Base-by-base conservation (phyloP, 2,329 filamentous ascomycete species). In the Bipolaris zeicola region DNA sequence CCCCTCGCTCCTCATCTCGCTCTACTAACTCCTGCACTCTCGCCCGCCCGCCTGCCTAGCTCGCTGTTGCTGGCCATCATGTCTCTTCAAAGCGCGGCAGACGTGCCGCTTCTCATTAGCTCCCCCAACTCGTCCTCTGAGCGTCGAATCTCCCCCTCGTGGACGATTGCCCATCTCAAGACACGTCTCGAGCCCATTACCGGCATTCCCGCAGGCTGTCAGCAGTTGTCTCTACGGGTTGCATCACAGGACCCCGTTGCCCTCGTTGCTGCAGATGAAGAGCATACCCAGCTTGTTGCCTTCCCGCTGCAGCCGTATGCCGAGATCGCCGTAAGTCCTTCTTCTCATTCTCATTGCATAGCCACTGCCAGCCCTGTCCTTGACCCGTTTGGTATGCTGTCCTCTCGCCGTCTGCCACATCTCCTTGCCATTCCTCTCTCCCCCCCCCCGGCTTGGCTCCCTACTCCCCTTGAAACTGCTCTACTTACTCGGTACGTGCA, bases 131-230 rank as follows among this genome's bases (percentile, higher is more conserved):
- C 89, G 45, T 86, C 88, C 46, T 93, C 92, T 49, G 95, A 99
- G 79, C 90, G 94, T 60, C 91, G 95, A 65, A 87, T 98, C 75
- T 94, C 91, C 24, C 94, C 94, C 13, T 89, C 93, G 65, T 99
- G 95, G 95, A 89, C 89, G 60, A 89, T 99, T 72, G 82, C 84
- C 52, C 88, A 91, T 69, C 84, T 98, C 68, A 96, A 94, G 80
- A 79, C 83, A 50, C 96, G 95, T 77, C 87, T 99, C 49, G 94
- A 98, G 78, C 89, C 92, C 60, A 88, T 98, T 78, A 98, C 94
- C 1, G 95, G 95, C 60, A 87, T 98, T 36, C 94, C 95, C 14
- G 90, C 93, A 10, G 84, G 84, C 28, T 87, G 84, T 58, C 95
- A 98, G 76, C 86, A 82, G 60, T 83, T 99, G 60, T 87, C 82